A percentile compares a stretch with the other conserved stretches of the same genome.
Evolutionary conservation across 2,329 filamentous ascomycete genomes (phyloP).

Genomic region (Penicillium sp.): DNA sequence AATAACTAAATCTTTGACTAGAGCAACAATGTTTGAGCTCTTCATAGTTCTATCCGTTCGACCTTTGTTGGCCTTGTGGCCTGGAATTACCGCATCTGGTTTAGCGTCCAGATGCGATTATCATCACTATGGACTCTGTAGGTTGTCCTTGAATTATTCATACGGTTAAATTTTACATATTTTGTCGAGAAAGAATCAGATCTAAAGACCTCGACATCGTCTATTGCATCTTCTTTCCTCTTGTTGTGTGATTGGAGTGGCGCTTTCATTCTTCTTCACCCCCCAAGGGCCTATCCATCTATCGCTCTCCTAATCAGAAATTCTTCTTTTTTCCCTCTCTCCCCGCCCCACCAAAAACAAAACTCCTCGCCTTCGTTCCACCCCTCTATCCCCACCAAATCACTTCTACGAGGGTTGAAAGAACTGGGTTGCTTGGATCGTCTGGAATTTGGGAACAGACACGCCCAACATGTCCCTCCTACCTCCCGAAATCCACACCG

Average conservation of each 20-base stretch:
- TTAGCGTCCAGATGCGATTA: slow-evolving; percentile 17
- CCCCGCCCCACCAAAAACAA: slow-evolving; percentile 33
- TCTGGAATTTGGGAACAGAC: slow-evolving; percentile 31
- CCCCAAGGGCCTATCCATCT: slow-evolving; percentile 20
- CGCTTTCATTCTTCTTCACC: not conserved
- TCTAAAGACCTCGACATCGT: not conserved
- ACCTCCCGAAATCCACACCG: slow-evolving; percentile 75
- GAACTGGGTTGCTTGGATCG: slow-evolving; percentile 23
- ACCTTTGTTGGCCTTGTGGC: slow-evolving; percentile 9
- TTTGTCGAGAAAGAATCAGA: not conserved
- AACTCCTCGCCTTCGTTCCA: slow-evolving; percentile 24
- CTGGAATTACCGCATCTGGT: slow-evolving; percentile 11
- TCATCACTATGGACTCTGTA: slow-evolving; percentile 12
- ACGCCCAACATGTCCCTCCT: slow-evolving; percentile 72
- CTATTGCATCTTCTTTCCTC: slow-evolving; percentile 1
- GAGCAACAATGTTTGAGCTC: not conserved
- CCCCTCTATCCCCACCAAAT: slow-evolving; percentile 18
- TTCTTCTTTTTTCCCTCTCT: slow-evolving; percentile 28
- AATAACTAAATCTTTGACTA: not conserved
- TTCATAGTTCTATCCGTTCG: not conserved
- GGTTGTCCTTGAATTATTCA: slow-evolving; percentile 5
- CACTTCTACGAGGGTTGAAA: slow-evolving; percentile 17
- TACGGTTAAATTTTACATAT: not conserved
- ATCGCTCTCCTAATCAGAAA: slow-evolving; percentile 25
- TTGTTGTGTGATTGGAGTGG: slow-evolving; percentile 2